Evolutionary conservation across 805 yeast species (phyloP), one percentile per base, ranked within the genome.

Genomic region (Suhomyces kilbournensis): DNA sequence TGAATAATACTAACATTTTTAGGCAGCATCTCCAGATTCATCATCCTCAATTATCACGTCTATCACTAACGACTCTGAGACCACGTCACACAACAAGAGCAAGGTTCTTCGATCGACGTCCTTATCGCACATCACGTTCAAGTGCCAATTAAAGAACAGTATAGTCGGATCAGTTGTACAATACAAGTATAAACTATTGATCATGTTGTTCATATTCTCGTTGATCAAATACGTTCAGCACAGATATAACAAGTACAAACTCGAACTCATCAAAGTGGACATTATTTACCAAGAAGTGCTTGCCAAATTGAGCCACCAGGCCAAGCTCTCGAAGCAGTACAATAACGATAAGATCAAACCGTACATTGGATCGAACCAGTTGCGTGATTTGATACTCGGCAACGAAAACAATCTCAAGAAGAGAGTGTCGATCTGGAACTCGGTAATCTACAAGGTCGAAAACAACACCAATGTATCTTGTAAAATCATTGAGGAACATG

Each of bases 51-150:
- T 44, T 52, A 25, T 48, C 46, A 30, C 47, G 64, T 52, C 62
- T 68, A 51, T 63, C 67, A 44, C 57, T 75, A 61, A 74, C 81
- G 44, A 71, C 77, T 45, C 77, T 65, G 61, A 67, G 68, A 61
- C 47, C 51, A 28, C 66, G 69, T 46, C 74, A 76, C 52, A 72
- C 63, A 56, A 64, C 73, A 44, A 71, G 72, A 58, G 75, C 79
- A 66, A 79, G 79, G 63, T 80, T 85, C 69, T 86, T 84, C 87
- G 89, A 74, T 82, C 88, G 77, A 76, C 82, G 81, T 83, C 88
- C 81, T 73, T 78, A 76, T 76, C 78, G 67, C 80, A 84, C 82
- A 70, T 82, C 67, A 76, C 82, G 54, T 63, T 84, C 50, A 74
- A 72, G 52, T 84, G 90, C 63, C 81, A 78, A 61, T 69, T 83